phyloP scores from a whole-genome alignment of 768 basidiomycete species.

The Phanerochaete sordida region DNA sequence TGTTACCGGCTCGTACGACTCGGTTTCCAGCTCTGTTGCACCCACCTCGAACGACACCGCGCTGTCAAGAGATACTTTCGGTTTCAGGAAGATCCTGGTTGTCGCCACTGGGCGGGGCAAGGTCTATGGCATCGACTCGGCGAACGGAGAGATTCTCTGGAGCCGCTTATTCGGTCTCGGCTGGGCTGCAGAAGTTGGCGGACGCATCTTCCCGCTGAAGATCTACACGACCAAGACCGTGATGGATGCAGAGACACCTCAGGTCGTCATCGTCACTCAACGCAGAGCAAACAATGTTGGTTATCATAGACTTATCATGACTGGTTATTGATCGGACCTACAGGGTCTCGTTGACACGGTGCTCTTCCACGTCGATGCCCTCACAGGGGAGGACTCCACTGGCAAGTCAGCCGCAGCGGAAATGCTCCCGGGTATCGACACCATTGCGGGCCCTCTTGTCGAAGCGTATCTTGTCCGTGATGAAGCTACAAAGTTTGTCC shows the following conservation, averaged over 20 bases:
- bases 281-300: slow-evolving; percentile 59
- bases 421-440: slow-evolving; percentile 55
- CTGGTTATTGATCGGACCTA: neutral
- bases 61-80: slow-evolving; percentile 73
- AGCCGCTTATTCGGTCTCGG: slow-evolving; percentile 72
- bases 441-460: slow-evolving; percentile 54
- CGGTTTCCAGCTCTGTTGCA: slow-evolving; percentile 37
- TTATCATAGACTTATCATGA: neutral
- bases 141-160: slow-evolving; percentile 78
- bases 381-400: slow-evolving; percentile 64
- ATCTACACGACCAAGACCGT: slow-evolving; percentile 53
- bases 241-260: slow-evolving; percentile 42
- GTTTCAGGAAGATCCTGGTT: slow-evolving; percentile 82
- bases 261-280: slow-evolving; percentile 62
- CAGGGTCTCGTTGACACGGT: slow-evolving; percentile 69
- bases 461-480: slow-evolving; percentile 55
- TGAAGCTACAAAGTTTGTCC: slow-evolving; percentile 43
- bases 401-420: slow-evolving; percentile 29
- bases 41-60: slow-evolving; percentile 31
- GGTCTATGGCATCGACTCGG: slow-evolving; percentile 78
- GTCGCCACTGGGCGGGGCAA: slow-evolving; percentile 70
- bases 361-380: slow-evolving; percentile 69
- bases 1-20: slow-evolving; percentile 61
- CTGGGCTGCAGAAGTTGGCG: slow-evolving; percentile 58
- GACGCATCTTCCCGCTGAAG: slow-evolving; percentile 53